These are phyloP conservation scores for Cronartium quercuum DNA, from an alignment of 1,284 basidiomycete species.

Conservation along the genomic window DNA sequence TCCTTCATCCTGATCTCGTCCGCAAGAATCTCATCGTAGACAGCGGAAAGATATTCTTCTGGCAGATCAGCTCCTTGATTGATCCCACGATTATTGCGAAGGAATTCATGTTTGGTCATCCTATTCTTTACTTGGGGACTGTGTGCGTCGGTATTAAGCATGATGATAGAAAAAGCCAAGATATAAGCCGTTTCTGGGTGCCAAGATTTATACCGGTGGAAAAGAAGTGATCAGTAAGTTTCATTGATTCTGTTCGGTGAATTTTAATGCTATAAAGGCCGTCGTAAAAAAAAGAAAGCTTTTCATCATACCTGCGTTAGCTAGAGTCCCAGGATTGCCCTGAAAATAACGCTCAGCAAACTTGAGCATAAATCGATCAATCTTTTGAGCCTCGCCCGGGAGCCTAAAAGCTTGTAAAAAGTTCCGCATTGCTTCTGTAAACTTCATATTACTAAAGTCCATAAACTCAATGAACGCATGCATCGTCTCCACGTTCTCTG, in stretches of 20 bases:
- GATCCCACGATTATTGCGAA: conserved; percentile 89
- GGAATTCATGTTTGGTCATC: conserved; percentile 83
- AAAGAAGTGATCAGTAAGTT: background rate
- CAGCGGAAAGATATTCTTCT: conserved; percentile 67
- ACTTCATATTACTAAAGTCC: conserved; percentile 71
- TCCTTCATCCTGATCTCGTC: conserved; percentile 98
- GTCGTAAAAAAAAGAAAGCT: background rate
- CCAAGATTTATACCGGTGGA: background rate
- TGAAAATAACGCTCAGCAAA: conserved; percentile 92
- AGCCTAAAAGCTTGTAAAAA: conserved; percentile 91
- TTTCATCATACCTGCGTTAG: conserved; percentile 53
- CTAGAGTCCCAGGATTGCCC: conserved; percentile 75
- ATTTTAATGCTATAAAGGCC: conserved; percentile 60
- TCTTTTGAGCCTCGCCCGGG: conserved; percentile 92
- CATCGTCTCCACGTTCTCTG: conserved; percentile 82
- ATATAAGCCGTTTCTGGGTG: conserved; percentile 77
- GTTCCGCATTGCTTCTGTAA: conserved; percentile 76
- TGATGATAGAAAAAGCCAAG: conserved; percentile 82
- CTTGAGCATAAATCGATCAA: conserved; percentile 97
- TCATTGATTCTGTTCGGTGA: no score
- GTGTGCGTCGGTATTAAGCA: conserved; percentile 93
- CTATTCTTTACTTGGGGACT: conserved; percentile 81
- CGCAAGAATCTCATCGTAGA: conserved; percentile 79
- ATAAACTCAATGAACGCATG: conserved; percentile 89
- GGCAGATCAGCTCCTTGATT: conserved; percentile 82